Conservation (phyloP, 2,329 filamentous ascomycete species). For the Thielaviopsis punctulata region DNA sequence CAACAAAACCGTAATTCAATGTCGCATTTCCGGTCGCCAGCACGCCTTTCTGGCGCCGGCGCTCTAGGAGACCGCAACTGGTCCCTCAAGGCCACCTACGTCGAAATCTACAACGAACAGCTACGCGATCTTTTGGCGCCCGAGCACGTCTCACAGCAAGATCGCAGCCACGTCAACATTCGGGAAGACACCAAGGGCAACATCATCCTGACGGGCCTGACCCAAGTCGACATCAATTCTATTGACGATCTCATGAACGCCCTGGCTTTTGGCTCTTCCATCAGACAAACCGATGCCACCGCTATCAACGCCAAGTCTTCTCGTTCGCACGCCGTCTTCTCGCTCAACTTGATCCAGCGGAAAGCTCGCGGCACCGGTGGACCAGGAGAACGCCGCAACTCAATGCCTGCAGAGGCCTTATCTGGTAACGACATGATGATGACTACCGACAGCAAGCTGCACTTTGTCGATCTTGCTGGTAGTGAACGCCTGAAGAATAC, state of each 20-base stretch:
- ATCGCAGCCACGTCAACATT: constrained; percentile 71
- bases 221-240: constrained; percentile 74
- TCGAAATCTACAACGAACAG: constrained; percentile 96
- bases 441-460: constrained; percentile 92
- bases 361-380: constrained; percentile 40
- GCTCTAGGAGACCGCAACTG: constrained; percentile 57
- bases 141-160: constrained; percentile 49
- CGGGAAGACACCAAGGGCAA: constrained; percentile 89
- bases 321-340: constrained; percentile 93
- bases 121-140: constrained; percentile 76
- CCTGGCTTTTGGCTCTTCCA: constrained; percentile 79
- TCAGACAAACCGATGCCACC: constrained; percentile 91
- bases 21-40: constrained; percentile 64
- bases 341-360: constrained; percentile 78
- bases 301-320: constrained; percentile 97
- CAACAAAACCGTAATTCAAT: constrained; percentile 45
- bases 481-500: constrained; percentile 97
- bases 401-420: constrained; percentile 69
- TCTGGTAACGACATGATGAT: constrained; percentile 51
- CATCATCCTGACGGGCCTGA: constrained; percentile 81
- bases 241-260: constrained; percentile 81
- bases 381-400: constrained; percentile 64
- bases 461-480: constrained; percentile 94
- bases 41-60: constrained; percentile 46
- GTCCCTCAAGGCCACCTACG: constrained; percentile 86